Conservation (phyloP, 2,329 filamentous ascomycete species). For the Arthrocladium fulminans region DNA sequence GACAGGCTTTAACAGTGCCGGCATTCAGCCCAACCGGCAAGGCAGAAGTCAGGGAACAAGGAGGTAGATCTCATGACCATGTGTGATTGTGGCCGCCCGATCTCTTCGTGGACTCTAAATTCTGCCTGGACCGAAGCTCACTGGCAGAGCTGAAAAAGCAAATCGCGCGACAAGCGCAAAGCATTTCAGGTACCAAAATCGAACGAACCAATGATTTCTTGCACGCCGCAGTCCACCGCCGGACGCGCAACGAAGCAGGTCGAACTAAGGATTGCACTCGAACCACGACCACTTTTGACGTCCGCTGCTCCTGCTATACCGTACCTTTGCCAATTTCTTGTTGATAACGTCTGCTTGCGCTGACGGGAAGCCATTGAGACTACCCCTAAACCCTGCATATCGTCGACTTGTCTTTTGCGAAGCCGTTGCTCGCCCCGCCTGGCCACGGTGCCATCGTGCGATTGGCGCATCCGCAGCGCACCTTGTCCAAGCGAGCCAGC, state of each 20-base stretch:
- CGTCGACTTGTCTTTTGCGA: not conserved
- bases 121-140: no score
- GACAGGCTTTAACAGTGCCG: no score
- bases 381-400: constrained; percentile 3
- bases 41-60: no score
- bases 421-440: not conserved
- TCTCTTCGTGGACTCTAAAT: no score
- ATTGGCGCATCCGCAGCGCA: constrained; percentile 4
- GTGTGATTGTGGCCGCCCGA: no score
- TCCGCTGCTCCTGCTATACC: not conserved
- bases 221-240: not conserved
- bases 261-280: not conserved
- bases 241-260: constrained; percentile 1
- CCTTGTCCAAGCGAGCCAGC: not conserved
- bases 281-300: not conserved
- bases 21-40: no score
- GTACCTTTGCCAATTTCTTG: not conserved
- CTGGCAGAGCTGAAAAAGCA: no score
- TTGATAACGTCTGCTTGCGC: not conserved
- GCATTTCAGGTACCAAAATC: constrained; percentile 1
- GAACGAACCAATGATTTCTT: constrained; percentile 2
- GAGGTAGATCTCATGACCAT: no score
- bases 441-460: constrained; percentile 3
- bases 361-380: not conserved
- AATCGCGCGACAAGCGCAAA: not conserved